phyloP scores from a whole-genome alignment of 306 rosid genomes.

The Adenanthera pavonina region DNA sequence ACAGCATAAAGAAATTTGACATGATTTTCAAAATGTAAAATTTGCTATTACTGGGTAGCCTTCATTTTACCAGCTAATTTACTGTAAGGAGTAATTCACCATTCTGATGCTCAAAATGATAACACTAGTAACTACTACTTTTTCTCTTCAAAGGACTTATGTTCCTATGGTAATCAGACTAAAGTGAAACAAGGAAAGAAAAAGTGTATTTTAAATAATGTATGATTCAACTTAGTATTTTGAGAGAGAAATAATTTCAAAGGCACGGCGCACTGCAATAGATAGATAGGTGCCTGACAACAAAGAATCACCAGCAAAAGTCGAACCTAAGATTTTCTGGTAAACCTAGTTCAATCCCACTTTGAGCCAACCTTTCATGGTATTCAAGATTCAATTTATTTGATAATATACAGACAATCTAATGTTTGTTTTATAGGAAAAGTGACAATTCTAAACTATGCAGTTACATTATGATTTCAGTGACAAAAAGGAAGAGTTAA shows the following conservation, averaged over 20 bases:
- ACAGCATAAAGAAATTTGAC: background rate
- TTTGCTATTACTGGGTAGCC: background rate
- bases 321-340: background rate
- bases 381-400: background rate
- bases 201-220: background rate
- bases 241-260: background rate
- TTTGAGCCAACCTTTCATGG: background rate
- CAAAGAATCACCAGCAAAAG: background rate
- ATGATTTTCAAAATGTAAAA: background rate
- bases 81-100: conserved; percentile 6
- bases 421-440: conserved; percentile 30
- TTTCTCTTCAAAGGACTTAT: background rate
- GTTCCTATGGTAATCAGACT: background rate
- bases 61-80: background rate
- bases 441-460: conserved; percentile 12
- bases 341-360: background rate
- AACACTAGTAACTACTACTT: background rate
- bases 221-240: background rate
- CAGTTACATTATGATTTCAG: conserved; percentile 12
- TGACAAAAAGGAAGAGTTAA: conserved; percentile 16
- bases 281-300: background rate
- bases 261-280: background rate
- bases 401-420: conserved; percentile 9
- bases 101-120: conserved; percentile 8
- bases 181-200: background rate